Percentiles rank a stretch among this genome's conserved stretches.
Conservation (phyloP, 345 rosid genomes). For the Citrus cavaleriei region DNA sequence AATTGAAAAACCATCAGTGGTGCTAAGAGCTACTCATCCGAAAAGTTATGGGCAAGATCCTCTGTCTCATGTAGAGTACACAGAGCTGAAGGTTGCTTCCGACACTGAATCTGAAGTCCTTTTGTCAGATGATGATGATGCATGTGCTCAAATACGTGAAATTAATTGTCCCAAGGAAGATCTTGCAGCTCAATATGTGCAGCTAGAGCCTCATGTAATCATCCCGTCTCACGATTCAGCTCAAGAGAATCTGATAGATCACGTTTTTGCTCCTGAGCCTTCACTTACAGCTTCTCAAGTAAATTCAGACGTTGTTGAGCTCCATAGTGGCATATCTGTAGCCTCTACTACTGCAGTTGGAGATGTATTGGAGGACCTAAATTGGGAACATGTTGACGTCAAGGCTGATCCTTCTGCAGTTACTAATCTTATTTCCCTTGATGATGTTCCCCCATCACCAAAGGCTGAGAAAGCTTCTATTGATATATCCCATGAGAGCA, state of each 20-base stretch:
- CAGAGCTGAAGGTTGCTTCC: conserved; percentile 62
- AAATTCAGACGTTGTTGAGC: conserved; percentile 16
- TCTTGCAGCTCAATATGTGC: conserved; percentile 22
- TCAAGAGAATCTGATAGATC: conserved; percentile 42
- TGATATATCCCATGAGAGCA: conserved; percentile 26
- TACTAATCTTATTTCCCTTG: conserved; percentile 40
- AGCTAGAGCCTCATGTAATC: conserved; percentile 29
- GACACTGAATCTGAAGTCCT: conserved; percentile 54
- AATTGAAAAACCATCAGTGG: conserved; percentile 16
- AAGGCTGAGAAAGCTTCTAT: conserved; percentile 21
- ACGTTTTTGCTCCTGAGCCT: conserved; percentile 27
- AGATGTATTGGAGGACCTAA: conserved; percentile 38
- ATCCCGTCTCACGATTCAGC: conserved; percentile 30
- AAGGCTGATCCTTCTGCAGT: conserved; percentile 18
- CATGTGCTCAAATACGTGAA: conserved; percentile 16
- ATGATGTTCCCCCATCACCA: conserved; percentile 28
- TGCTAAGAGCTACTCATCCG: conserved; percentile 20
- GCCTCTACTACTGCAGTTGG: conserved; percentile 11
- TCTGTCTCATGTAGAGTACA: conserved; percentile 62
- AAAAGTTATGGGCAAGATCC: conserved; percentile 29
- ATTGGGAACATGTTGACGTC: conserved; percentile 27
- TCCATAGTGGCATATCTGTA: conserved; percentile 6
- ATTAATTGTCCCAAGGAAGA: conserved; percentile 22
- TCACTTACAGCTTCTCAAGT: conserved; percentile 17
- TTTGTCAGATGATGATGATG: conserved; percentile 34